Conservation (phyloP, 345 rosid species). For the Citrus cavaleriei region DNA sequence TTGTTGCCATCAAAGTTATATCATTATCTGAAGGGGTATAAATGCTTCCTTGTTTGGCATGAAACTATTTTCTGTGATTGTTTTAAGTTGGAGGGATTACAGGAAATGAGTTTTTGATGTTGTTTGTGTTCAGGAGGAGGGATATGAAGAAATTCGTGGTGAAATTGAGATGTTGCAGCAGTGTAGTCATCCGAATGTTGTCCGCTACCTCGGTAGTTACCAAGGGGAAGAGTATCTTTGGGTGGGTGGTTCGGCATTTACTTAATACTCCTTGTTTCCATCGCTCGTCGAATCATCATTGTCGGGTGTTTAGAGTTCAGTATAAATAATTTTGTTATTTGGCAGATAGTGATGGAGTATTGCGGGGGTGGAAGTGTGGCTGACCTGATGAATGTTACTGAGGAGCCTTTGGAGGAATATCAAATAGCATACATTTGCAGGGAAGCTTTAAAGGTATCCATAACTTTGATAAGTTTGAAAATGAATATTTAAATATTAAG, state of each 20-base stretch:
- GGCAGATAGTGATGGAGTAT: slow-evolving; percentile 99
- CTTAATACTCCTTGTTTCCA: slow-evolving; percentile 4
- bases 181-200: slow-evolving; percentile 95
- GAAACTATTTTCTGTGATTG: background rate
- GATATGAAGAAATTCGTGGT: slow-evolving; percentile 95
- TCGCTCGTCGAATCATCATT: background rate
- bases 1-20: slow-evolving; percentile 95
- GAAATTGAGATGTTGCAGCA: slow-evolving; percentile 99
- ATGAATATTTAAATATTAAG: background rate
- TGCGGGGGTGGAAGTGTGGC: slow-evolving; percentile 99
- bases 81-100: background rate
- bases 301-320: slow-evolving; percentile 10
- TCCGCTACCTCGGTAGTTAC: slow-evolving; percentile 92
- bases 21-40: slow-evolving; percentile 90
- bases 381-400: slow-evolving; percentile 88
- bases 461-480: slow-evolving; percentile 11
- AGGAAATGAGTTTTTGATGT: slow-evolving; percentile 6
- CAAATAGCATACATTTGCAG: slow-evolving; percentile 94
- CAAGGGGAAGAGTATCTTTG: slow-evolving; percentile 99
- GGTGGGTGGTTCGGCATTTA: slow-evolving; percentile 42
- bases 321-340: slow-evolving; percentile 27
- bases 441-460: slow-evolving; percentile 83
- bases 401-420: slow-evolving; percentile 90
- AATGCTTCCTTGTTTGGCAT: slow-evolving; percentile 10
- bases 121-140: slow-evolving; percentile 73